Conservation (phyloP, 148 eudicot species). For the Nyssa sinensis region DNA sequence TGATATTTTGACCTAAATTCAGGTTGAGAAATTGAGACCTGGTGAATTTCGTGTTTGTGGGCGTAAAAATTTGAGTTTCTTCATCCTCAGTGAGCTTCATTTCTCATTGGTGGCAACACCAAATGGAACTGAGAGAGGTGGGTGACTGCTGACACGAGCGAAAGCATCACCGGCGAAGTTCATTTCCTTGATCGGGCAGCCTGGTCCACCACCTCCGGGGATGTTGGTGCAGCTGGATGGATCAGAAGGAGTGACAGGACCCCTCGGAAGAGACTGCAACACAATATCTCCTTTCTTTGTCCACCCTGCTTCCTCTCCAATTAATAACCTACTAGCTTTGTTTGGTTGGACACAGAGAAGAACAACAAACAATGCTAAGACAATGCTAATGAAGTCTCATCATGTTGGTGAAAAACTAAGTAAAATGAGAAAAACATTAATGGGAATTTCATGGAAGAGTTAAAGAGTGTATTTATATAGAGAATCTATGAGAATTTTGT, state of each 20-base stretch:
- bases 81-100: not conserved
- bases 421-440: not conserved
- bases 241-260: conserved; percentile 37
- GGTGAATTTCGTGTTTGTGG: not conserved
- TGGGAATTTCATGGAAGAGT: not conserved
- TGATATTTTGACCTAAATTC: not conserved
- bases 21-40: not conserved
- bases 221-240: conserved; percentile 43
- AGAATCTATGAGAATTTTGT: not conserved
- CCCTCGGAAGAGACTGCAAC: conserved; percentile 6
- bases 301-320: too few relatives aligned
- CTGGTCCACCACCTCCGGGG: conserved; percentile 25
- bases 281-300: too few relatives aligned
- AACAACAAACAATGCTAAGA: not conserved
- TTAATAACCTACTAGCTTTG: not conserved
- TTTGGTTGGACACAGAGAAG: conserved; percentile 10
- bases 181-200: conserved; percentile 22
- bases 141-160: conserved; percentile 9
- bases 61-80: not conserved
- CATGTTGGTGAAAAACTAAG: not conserved
- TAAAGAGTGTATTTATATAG: conserved; percentile 5
- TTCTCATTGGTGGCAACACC: conserved; percentile 6
- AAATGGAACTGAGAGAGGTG: not conserved
- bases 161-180: conserved; percentile 26
- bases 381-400: not conserved